phyloP scores from a whole-genome alignment of 306 rosid genomes.

The Quillaja saponaria region DNA sequence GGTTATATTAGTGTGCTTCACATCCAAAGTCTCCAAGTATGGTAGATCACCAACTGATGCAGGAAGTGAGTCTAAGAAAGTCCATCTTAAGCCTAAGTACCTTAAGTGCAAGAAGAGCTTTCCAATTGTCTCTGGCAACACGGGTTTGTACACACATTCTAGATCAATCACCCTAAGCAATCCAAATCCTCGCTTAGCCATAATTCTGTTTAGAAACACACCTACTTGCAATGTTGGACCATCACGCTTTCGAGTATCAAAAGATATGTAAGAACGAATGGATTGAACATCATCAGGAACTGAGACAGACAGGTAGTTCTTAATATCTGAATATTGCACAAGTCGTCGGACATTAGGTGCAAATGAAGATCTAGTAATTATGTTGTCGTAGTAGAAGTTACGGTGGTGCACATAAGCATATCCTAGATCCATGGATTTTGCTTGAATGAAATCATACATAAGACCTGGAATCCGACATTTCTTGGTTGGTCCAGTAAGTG shows the following conservation, averaged over 20 bases:
- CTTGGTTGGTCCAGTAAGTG: conserved; percentile 18
- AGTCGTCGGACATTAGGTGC: conserved; percentile 8
- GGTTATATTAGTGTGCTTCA: conserved; percentile 20
- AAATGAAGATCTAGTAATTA: too few relatives aligned
- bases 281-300: not conserved
- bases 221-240: conserved; percentile 15
- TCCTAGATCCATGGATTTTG: not conserved
- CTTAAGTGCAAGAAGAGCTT: conserved; percentile 11
- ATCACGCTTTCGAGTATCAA: conserved; percentile 7
- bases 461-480: conserved; percentile 11
- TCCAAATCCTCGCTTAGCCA: conserved; percentile 10
- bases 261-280: conserved; percentile 8
- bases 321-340: not conserved
- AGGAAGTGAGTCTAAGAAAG: conserved; percentile 21
- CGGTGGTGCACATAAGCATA: not conserved
- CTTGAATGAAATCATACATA: not conserved
- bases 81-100: conserved; percentile 30
- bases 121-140: conserved; percentile 3
- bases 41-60: conserved; percentile 1
- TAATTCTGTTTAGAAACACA: not conserved
- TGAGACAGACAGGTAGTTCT: not conserved
- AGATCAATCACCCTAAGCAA: conserved; percentile 32
- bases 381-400: too few relatives aligned
- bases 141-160: conserved; percentile 29
- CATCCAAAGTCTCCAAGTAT: conserved; percentile 18